Evolutionary conservation across 2,329 filamentous ascomycete genomes (phyloP).

Genomic region (Alternaria dauci): DNA sequence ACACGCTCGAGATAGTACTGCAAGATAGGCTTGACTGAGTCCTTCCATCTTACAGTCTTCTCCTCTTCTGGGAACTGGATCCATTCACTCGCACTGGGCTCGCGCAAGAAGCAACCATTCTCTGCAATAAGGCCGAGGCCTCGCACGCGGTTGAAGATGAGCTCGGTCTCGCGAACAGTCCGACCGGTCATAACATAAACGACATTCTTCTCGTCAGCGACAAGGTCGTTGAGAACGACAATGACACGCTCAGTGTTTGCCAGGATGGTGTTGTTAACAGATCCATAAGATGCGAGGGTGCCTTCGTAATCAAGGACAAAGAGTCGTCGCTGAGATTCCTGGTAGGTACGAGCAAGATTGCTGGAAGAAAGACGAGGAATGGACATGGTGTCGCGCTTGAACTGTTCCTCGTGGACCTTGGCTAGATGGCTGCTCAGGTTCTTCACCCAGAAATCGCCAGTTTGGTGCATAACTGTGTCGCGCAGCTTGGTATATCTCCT

Average conservation of each 20-base stretch:
- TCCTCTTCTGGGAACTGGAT: constrained; percentile 76
- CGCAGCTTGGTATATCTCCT: constrained; percentile 78
- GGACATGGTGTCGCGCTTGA: constrained; percentile 81
- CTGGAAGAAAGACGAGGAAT: constrained; percentile 83
- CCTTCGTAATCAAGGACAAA: constrained; percentile 96
- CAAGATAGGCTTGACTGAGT: constrained; percentile 81
- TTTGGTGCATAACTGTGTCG: constrained; percentile 78
- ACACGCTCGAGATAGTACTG: constrained; percentile 90
- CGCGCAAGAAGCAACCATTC: constrained; percentile 89
- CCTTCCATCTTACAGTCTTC: constrained; percentile 80
- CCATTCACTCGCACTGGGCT: constrained; percentile 74
- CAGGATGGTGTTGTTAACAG: constrained; percentile 82
- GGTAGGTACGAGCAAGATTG: constrained; percentile 71
- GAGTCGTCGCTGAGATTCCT: constrained; percentile 70
- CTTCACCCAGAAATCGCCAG: constrained; percentile 86
- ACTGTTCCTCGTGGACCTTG: constrained; percentile 82
- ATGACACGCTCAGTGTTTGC: constrained; percentile 87
- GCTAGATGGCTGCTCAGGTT: constrained; percentile 75
- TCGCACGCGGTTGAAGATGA: constrained; percentile 82
- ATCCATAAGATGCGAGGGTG: constrained; percentile 87
- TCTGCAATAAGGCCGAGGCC: constrained; percentile 90
- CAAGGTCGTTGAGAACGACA: constrained; percentile 80
- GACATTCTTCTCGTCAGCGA: constrained; percentile 80
- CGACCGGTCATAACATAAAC: constrained; percentile 95
- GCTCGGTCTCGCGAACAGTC: constrained; percentile 85